Evolutionary conservation across 2,329 filamentous ascomycete species (phyloP).

Genomic region (Xylaria sp.): DNA sequence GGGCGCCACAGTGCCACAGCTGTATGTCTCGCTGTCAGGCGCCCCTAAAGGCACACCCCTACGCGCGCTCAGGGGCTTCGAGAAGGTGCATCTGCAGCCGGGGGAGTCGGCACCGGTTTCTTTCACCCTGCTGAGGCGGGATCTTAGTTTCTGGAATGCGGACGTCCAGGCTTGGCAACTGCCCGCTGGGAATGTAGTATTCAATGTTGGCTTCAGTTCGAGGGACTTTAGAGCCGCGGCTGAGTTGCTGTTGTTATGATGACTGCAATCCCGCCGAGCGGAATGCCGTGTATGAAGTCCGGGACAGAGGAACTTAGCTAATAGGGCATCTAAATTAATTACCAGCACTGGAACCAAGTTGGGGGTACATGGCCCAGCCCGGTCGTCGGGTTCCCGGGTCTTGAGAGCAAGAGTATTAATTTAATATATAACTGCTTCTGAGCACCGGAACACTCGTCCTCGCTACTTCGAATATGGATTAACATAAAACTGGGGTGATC

Average conservation of each 20-base stretch:
- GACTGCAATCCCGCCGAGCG: no score
- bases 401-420: no score
- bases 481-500: no score
- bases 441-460: no score
- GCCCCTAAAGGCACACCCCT: slow-evolving; percentile 53
- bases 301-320: no score
- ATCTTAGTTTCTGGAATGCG: slow-evolving; percentile 56
- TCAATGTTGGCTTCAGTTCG: slow-evolving; percentile 30
- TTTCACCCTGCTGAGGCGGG: slow-evolving; percentile 54
- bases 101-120: slow-evolving; percentile 48
- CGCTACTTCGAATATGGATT: no score
- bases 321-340: no score
- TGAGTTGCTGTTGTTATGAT: background rate
- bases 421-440: no score
- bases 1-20: slow-evolving; percentile 58
- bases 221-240: slow-evolving; percentile 21
- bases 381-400: no score
- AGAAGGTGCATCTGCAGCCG: slow-evolving; percentile 52
- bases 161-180: slow-evolving; percentile 49
- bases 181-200: slow-evolving; percentile 29
- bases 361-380: no score
- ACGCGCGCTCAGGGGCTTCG: slow-evolving; percentile 56
- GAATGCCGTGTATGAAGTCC: no score
- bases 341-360: no score
- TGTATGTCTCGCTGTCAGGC: slow-evolving; percentile 56